Conservation (phyloP, 495 filamentous ascomycete species). For the Geopyxis carbonaria region DNA sequence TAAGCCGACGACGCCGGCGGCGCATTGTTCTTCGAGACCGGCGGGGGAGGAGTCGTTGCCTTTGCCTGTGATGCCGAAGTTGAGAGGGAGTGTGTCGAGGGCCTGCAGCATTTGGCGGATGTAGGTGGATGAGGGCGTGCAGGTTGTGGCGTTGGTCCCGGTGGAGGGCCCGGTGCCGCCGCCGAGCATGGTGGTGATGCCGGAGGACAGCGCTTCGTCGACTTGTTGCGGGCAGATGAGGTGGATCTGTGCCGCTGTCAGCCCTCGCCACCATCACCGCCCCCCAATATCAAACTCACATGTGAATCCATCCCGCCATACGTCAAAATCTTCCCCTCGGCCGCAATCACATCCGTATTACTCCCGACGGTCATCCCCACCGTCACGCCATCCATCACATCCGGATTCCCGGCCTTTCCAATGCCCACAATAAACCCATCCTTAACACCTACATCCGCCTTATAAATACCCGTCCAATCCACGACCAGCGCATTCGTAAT, state of each 20-base stretch:
- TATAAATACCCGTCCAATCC: slow-evolving; percentile 86
- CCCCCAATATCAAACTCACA: too few species aligned
- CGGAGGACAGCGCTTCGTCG: slow-evolving; percentile 67
- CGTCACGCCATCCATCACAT: slow-evolving; percentile 83
- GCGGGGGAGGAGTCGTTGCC: slow-evolving; percentile 67
- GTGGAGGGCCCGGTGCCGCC: slow-evolving; percentile 92
- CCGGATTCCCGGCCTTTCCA: slow-evolving; percentile 91
- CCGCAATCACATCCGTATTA: slow-evolving; percentile 91
- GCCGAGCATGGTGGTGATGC: slow-evolving; percentile 82
- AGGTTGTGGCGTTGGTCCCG: slow-evolving; percentile 89
- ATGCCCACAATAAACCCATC: slow-evolving; percentile 76
- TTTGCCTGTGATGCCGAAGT: slow-evolving; percentile 89
- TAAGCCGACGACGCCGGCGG: slow-evolving; percentile 72
- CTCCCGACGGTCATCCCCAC: slow-evolving; percentile 65
- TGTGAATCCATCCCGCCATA: slow-evolving; percentile 86
- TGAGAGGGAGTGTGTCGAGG: slow-evolving; percentile 70
- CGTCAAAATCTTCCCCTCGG: slow-evolving; percentile 82
- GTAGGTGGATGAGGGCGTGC: slow-evolving; percentile 71
- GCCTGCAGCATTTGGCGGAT: slow-evolving; percentile 90
- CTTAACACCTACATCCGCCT: slow-evolving; percentile 93
- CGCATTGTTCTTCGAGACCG: slow-evolving; percentile 64
- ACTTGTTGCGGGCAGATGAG: slow-evolving; percentile 95
- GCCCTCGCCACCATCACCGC: too few species aligned
- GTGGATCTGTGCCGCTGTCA: slow-evolving; percentile 57
- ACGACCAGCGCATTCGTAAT: slow-evolving; percentile 87